Percentiles rank a stretch among this genome's conserved stretches.
Evolutionary conservation across 192 early-diverging fungal genomes (phyloP).

Genomic region (Podila epicladia): DNA sequence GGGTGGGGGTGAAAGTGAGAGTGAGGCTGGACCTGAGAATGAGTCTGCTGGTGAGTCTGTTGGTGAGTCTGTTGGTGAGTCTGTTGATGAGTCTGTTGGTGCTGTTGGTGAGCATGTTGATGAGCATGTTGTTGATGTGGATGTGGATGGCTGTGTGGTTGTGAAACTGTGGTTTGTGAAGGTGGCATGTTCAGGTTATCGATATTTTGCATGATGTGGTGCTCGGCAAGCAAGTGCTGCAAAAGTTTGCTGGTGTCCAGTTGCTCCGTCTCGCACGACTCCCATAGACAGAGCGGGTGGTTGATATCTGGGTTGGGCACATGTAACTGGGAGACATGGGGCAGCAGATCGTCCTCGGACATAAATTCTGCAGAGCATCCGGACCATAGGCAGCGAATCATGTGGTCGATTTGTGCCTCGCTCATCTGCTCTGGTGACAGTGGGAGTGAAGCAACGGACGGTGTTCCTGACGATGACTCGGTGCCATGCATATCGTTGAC

Average conservation of each 20-base stretch:
- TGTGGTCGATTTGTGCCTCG: slow-evolving; percentile 42
- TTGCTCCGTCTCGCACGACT: slow-evolving; percentile 61
- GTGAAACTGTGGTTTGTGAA: not conserved
- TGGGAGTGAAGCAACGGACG: not conserved
- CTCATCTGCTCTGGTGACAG: slow-evolving; percentile 20
- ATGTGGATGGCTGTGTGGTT: not conserved
- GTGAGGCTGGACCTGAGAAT: not conserved
- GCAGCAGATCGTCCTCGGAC: slow-evolving; percentile 60
- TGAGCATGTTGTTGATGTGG: not conserved
- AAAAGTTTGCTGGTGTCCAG: slow-evolving; percentile 64
- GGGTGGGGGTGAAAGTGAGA: not conserved
- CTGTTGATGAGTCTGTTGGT: not conserved
- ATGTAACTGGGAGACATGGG: slow-evolving; percentile 62
- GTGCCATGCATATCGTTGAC: not conserved
- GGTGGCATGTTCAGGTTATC: not conserved
- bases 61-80: not conserved
- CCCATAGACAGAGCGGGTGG: slow-evolving; percentile 67
- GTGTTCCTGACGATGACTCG: slow-evolving; percentile 5
- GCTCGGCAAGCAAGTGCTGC: slow-evolving; percentile 68
- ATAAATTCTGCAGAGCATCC: slow-evolving; percentile 60
- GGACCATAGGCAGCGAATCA: slow-evolving; percentile 59
- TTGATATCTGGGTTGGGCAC: slow-evolving; percentile 39
- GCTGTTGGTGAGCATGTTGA: not conserved
- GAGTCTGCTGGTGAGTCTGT: not conserved
- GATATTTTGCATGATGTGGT: slow-evolving; percentile 44